These are phyloP conservation scores for Jamesozyma rosinii DNA, from an alignment of 805 yeast genomes.

Conservation along the genomic window DNA sequence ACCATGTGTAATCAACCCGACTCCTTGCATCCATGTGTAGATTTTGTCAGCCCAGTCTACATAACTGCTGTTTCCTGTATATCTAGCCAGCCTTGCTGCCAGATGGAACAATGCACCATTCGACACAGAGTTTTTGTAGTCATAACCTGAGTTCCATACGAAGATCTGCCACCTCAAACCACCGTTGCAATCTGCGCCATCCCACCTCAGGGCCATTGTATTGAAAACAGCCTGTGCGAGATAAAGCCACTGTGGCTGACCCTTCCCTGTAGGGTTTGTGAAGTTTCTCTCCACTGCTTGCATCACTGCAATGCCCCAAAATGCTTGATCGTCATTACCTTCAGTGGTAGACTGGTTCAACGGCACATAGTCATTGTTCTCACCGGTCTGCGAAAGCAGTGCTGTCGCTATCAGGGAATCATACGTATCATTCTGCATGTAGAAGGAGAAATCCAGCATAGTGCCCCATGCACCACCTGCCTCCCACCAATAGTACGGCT, in stretches of 20 bases:
- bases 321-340: constrained; percentile 96
- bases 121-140: constrained; percentile 81
- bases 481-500: constrained; percentile 98
- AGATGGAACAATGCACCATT: constrained; percentile 82
- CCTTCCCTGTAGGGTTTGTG: constrained; percentile 46
- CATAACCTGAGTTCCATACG: constrained; percentile 87
- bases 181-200: constrained; percentile 58
- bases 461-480: constrained; percentile 94
- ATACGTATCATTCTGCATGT: constrained; percentile 60
- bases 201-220: constrained; percentile 89
- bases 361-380: constrained; percentile 71
- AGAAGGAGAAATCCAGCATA: constrained; percentile 69
- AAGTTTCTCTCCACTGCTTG: constrained; percentile 85
- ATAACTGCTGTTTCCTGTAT: constrained; percentile 64
- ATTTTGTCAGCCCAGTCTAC: constrained; percentile 63
- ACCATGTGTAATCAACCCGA: constrained; percentile 36
- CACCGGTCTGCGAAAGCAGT: constrained; percentile 62
- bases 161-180: constrained; percentile 96
- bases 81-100: constrained; percentile 79
- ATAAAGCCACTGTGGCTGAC: constrained; percentile 63
- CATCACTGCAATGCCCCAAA: constrained; percentile 92
- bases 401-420: constrained; percentile 50
- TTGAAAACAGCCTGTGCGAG: constrained; percentile 87
- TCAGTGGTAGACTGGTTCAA: constrained; percentile 81
- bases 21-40: constrained; percentile 69